Evolutionary conservation across 2,329 filamentous ascomycete species (phyloP).

Genomic region (Fusarium sp.): DNA sequence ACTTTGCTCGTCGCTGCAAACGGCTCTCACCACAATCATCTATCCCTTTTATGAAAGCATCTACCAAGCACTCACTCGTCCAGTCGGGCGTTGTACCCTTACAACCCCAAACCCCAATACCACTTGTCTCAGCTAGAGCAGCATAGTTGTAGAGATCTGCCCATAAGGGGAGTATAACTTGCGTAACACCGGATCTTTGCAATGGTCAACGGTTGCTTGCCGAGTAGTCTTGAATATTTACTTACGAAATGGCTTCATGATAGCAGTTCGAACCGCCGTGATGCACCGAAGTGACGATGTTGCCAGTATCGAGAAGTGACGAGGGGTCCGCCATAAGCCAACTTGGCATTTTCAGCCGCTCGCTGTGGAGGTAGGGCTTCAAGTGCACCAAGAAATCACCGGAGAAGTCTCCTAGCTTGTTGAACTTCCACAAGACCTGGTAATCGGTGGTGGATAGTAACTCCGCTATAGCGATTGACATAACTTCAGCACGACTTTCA

Average conservation of each 20-base stretch:
- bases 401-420: constrained; percentile 13
- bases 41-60: constrained; percentile 40
- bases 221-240: rapidly evolving
- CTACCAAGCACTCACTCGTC: constrained; percentile 42
- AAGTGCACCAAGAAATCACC: constrained; percentile 24
- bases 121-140: constrained; percentile 55
- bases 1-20: not conserved
- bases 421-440: constrained; percentile 51
- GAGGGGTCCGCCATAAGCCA: constrained; percentile 49
- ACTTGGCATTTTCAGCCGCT: constrained; percentile 33
- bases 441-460: constrained; percentile 12
- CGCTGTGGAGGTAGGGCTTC: constrained; percentile 17
- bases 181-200: constrained; percentile 55
- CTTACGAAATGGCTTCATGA: constrained; percentile 37
- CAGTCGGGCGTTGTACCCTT: constrained; percentile 50
- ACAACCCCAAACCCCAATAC: constrained; percentile 56
- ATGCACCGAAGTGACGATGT: constrained; percentile 34
- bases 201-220: not conserved
- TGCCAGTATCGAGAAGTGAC: constrained; percentile 49
- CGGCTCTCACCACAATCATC: not conserved
- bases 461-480: not conserved
- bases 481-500: not conserved
- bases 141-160: constrained; percentile 60
- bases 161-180: constrained; percentile 61
- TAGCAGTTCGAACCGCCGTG: constrained; percentile 39